phyloP scores from a whole-genome alignment of 441 rosid genomes.

The Erysimum cheiri region DNA sequence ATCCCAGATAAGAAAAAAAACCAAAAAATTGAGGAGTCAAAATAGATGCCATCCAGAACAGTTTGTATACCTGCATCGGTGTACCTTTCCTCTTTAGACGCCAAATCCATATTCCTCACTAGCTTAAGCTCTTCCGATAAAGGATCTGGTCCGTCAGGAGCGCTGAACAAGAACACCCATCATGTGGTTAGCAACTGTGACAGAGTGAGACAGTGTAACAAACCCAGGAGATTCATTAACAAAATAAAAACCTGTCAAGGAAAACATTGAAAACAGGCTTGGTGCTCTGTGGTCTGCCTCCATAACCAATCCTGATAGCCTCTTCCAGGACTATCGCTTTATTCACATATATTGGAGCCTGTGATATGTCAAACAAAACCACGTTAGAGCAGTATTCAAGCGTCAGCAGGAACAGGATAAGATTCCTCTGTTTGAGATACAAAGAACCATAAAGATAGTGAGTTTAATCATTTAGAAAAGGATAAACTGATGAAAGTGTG shows the following conservation, averaged over 20 bases:
- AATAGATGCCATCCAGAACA: constrained; percentile 18
- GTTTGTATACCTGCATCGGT: constrained; percentile 78
- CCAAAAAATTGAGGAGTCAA: neutral
- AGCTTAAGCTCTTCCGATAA: constrained; percentile 74
- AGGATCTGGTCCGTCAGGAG: constrained; percentile 73
- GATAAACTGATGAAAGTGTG: neutral
- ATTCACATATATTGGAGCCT: constrained; percentile 89
- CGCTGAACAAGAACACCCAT: constrained; percentile 55
- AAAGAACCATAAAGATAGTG: neutral
- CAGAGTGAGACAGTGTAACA: constrained; percentile 36
- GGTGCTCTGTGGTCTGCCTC: constrained; percentile 56
- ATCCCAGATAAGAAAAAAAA: neutral
- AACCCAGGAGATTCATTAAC: constrained; percentile 17
- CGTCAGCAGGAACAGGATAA: constrained; percentile 2
- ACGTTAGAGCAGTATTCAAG: constrained; percentile 4
- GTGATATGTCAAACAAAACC: constrained; percentile 38
- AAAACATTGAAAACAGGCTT: constrained; percentile 70
- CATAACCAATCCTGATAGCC: constrained; percentile 80
- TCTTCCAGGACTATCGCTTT: constrained; percentile 76
- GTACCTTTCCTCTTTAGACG: constrained; percentile 84
- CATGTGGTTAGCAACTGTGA: constrained; percentile 43
- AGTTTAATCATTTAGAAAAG: neutral
- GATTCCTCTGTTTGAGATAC: neutral
- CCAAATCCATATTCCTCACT: constrained; percentile 75
- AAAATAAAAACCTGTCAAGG: constrained; percentile 73